Evolutionary conservation across 805 yeast genomes (phyloP).

Genomic region (Candida verbasci): DNA sequence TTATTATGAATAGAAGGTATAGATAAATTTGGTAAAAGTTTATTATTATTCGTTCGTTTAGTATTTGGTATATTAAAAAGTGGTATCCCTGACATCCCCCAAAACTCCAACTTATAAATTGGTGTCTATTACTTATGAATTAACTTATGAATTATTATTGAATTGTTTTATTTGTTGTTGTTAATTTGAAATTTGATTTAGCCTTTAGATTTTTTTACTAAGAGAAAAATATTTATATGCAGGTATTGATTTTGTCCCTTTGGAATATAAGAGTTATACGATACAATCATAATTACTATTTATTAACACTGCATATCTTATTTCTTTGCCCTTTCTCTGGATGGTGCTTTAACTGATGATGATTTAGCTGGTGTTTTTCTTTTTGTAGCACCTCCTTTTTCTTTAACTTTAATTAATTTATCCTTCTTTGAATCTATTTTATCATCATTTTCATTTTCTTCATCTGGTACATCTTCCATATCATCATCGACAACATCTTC

Average conservation of each 20-base stretch:
- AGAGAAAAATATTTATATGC: background rate
- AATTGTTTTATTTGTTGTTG: too few relatives aligned
- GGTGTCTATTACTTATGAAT: too few relatives aligned
- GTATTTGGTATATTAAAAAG: constrained; percentile 33
- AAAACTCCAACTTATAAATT: background rate
- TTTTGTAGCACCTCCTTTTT: constrained; percentile 16
- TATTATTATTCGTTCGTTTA: constrained; percentile 17
- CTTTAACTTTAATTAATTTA: constrained; percentile 53
- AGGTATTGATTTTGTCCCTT: too few relatives aligned
- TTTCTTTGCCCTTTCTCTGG: constrained; percentile 7
- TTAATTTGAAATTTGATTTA: background rate
- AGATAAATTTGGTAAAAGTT: constrained; percentile 17
- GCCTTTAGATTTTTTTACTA: constrained; percentile 1
- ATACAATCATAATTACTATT: too few relatives aligned
- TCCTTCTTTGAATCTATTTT: constrained; percentile 55
- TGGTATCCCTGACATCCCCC: constrained; percentile 17
- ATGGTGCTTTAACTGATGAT: constrained; percentile 2
- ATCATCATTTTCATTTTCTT: constrained; percentile 41
- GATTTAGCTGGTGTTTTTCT: background rate
- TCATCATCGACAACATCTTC: constrained; percentile 72
- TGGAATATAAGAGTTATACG: too few relatives aligned
- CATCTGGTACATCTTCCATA: constrained; percentile 29
- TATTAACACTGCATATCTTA: background rate
- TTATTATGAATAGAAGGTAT: constrained; percentile 19
- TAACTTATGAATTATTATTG: too few relatives aligned